Conservation (phyloP, 805 yeast species). For the Schwanniomyces occidentalis region DNA sequence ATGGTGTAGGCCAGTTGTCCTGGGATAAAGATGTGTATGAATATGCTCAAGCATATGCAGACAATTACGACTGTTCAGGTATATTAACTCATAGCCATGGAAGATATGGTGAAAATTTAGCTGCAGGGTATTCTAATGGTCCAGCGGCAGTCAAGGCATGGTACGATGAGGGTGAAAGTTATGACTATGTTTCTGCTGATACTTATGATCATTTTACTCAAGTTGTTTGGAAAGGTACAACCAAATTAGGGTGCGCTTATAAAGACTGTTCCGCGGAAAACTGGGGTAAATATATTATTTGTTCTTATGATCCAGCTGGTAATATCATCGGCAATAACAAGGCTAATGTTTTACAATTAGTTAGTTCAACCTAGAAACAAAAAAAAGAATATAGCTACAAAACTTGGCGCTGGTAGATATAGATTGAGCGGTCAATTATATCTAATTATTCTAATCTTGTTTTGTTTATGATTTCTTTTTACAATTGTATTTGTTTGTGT, state of each 20-base stretch:
- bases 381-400: no score
- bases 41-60: conserved; percentile 35
- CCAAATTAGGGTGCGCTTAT: conserved; percentile 69
- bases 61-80: conserved; percentile 39
- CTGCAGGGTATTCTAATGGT: conserved; percentile 33
- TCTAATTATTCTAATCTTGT: no score
- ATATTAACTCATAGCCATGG: conserved; percentile 37
- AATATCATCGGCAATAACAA: conserved; percentile 31
- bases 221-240: conserved; percentile 66
- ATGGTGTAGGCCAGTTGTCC: conserved; percentile 27
- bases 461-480: no score
- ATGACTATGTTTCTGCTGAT: conserved; percentile 23
- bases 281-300: conserved; percentile 35
- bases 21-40: conserved; percentile 34
- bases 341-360: conserved; percentile 17
- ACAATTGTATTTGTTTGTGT: no score
- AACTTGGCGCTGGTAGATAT: no score
- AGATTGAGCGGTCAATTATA: no score
- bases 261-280: conserved; percentile 50
- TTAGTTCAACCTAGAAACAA: no score
- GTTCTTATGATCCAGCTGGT: conserved; percentile 38
- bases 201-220: conserved; percentile 61
- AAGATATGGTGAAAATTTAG: conserved; percentile 38
- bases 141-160: conserved; percentile 33
- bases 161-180: conserved; percentile 34